A percentile compares a stretch with the other conserved stretches of the same genome.
Conservation (phyloP, 192 early-diverging fungal species). For the Gamsiella multidivaricata region DNA sequence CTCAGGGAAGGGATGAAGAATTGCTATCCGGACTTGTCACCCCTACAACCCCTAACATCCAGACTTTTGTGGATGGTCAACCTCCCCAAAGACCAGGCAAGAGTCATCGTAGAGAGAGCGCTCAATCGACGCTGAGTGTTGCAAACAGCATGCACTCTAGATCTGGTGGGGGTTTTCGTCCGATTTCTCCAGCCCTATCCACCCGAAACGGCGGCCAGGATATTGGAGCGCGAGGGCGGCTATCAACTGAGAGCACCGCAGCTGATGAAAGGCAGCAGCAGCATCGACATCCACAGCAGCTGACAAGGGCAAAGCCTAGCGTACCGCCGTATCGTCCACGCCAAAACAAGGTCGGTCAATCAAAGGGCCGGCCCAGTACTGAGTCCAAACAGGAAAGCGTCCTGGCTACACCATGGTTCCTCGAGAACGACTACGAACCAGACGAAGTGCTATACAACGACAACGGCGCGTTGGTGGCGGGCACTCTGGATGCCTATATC, state of each 20-base stretch:
- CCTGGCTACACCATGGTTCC: constrained; percentile 56
- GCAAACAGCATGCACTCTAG: constrained; percentile 1
- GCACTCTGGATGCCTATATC: constrained; percentile 66
- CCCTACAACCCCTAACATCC: constrained; percentile 27
- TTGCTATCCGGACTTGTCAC: constrained; percentile 17
- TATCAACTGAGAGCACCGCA: constrained; percentile 30
- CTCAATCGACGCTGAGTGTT: constrained; percentile 18
- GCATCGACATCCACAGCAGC: constrained; percentile 1
- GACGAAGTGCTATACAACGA: constrained; percentile 68
- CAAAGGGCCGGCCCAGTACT: constrained; percentile 7
- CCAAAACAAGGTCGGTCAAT: constrained; percentile 26
- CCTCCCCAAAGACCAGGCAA: constrained; percentile 6
- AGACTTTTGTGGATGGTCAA: constrained; percentile 14
- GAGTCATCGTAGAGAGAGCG: constrained; percentile 25
- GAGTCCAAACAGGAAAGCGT: constrained; percentile 2
- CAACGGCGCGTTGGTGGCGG: constrained; percentile 67
- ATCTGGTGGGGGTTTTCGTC: not conserved
- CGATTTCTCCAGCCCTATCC: constrained; percentile 14
- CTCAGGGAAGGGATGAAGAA: not conserved
- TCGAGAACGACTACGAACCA: constrained; percentile 61
- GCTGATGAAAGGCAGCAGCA: constrained; percentile 1
- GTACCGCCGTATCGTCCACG: constrained; percentile 16
- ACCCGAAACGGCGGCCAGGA: constrained; percentile 1
- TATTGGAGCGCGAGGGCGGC: constrained; percentile 7
- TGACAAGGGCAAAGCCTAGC: not conserved